A percentile compares a stretch with the other conserved stretches of the same genome.
These are phyloP conservation scores for Neurospora discreta DNA, from an alignment of 495 filamentous ascomycete species.

Conservation along the genomic window DNA sequence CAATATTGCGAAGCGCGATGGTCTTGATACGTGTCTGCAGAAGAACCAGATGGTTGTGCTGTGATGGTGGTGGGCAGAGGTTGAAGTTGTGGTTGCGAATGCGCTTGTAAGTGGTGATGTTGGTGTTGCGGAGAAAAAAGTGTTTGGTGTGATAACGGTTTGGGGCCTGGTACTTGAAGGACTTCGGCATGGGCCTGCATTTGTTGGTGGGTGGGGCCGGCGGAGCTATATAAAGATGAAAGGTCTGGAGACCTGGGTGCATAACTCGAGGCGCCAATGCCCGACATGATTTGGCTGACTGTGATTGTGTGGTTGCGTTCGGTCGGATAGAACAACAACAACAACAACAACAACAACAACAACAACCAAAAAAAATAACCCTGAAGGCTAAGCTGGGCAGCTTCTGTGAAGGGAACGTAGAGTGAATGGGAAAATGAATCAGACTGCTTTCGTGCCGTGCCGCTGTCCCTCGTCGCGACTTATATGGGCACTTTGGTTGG, in stretches of 20 bases:
- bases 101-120: conserved; percentile 12
- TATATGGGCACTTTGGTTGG: not conserved
- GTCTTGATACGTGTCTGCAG: conserved; percentile 2
- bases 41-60: not conserved
- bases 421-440: not conserved
- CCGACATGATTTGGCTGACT: conserved; percentile 26
- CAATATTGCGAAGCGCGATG: not conserved
- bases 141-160: conserved; percentile 14
- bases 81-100: conserved; percentile 1
- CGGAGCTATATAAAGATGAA: conserved; percentile 34
- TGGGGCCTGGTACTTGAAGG: conserved; percentile 4
- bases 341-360: too few relatives aligned
- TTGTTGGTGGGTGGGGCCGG: conserved; percentile 16
- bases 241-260: conserved; percentile 47
- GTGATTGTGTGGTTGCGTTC: not conserved
- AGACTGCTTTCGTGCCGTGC: not conserved
- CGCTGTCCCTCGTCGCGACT: not conserved
- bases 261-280: conserved; percentile 29
- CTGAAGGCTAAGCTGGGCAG: not conserved
- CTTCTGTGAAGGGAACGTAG: not conserved
- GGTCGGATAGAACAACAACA: too few relatives aligned
- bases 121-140: conserved; percentile 12
- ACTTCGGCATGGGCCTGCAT: conserved; percentile 7
- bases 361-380: too few relatives aligned
- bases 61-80: conserved; percentile 15